A percentile compares a stretch with the other conserved stretches of the same genome.
Conservation (phyloP, 1,284 basidiomycete genomes). For the Ganoderma sinense region DNA sequence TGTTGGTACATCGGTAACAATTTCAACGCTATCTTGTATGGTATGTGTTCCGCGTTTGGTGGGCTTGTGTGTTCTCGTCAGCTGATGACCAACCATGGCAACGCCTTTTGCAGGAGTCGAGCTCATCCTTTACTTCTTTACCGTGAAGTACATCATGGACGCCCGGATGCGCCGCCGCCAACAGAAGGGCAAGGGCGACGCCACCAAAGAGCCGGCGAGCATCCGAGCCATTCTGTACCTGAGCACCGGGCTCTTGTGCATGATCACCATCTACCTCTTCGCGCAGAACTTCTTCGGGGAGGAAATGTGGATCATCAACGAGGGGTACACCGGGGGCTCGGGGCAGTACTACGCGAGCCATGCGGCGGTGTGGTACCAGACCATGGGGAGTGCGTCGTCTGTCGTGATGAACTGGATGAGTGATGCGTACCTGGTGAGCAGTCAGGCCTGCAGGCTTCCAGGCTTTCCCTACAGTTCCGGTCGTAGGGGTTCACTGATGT, state of each 20-base stretch:
- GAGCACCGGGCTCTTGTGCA: constrained; percentile 22
- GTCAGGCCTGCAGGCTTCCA: too few species aligned
- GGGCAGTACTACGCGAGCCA: constrained; percentile 16
- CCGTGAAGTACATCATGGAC: constrained; percentile 10
- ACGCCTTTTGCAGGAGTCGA: constrained; percentile 23
- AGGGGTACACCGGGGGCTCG: constrained; percentile 26
- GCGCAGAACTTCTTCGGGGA: constrained; percentile 27
- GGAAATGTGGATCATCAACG: constrained; percentile 31
- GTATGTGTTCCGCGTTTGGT: background rate
- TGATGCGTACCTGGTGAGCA: constrained; percentile 26
- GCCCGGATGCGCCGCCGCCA: too few species aligned
- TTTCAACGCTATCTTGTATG: constrained; percentile 6
- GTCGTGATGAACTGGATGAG: constrained; percentile 25
- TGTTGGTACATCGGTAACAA: constrained; percentile 8
- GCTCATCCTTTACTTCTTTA: constrained; percentile 23
- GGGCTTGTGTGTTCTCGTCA: too few species aligned
- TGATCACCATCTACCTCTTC: constrained; percentile 28
- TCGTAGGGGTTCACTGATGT: too few species aligned
- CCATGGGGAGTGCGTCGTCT: constrained; percentile 20
- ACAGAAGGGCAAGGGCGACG: too few species aligned
- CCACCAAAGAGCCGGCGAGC: constrained; percentile 7
- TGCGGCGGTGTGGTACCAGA: constrained; percentile 29
- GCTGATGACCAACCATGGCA: too few species aligned
- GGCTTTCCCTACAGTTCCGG: too few species aligned
- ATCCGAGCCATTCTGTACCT: constrained; percentile 19